Percentiles rank a stretch among this genome's conserved stretches.
Conservation (phyloP, 2,329 filamentous ascomycete species). For the Pseudogymnoascus sp. region DNA sequence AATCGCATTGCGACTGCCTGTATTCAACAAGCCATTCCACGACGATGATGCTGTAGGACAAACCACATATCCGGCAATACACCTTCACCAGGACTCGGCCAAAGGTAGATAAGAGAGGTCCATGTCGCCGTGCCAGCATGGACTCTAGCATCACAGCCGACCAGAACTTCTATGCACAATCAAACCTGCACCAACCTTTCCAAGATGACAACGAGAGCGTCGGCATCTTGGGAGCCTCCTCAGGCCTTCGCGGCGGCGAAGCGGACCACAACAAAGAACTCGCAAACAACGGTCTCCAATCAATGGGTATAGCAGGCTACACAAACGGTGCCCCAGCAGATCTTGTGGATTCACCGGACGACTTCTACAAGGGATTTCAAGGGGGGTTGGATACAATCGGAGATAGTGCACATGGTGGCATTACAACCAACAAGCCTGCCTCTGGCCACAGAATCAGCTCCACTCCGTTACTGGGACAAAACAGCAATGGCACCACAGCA, state of each 20-base stretch:
- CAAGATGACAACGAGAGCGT: neutral
- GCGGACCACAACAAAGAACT: neutral
- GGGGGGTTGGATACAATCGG: conserved; percentile 23
- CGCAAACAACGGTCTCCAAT: neutral
- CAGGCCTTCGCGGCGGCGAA: neutral
- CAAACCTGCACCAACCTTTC: neutral
- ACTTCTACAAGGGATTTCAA: conserved; percentile 42
- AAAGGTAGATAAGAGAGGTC: neutral
- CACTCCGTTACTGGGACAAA: conserved; percentile 38
- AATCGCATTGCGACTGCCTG: conserved; percentile 2
- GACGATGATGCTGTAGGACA: conserved; percentile 2
- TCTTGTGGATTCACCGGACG: conserved; percentile 31
- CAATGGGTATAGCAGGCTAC: neutral
- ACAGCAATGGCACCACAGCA: conserved; percentile 42
- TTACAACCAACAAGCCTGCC: neutral
- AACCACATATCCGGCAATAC: neutral
- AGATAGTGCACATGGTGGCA: neutral
- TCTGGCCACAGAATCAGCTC: conserved; percentile 23
- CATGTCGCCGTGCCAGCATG: conserved; percentile 21
- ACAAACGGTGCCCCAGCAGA: neutral
- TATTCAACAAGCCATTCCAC: neutral
- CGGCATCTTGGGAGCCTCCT: neutral
- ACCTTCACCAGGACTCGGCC: conserved; percentile 5
- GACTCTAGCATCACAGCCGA: conserved; percentile 27
- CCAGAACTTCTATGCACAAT: conserved; percentile 26